These are phyloP conservation scores for Colletotrichum tropicicola DNA, from an alignment of 2,329 filamentous ascomycete species.

Conservation along the genomic window DNA sequence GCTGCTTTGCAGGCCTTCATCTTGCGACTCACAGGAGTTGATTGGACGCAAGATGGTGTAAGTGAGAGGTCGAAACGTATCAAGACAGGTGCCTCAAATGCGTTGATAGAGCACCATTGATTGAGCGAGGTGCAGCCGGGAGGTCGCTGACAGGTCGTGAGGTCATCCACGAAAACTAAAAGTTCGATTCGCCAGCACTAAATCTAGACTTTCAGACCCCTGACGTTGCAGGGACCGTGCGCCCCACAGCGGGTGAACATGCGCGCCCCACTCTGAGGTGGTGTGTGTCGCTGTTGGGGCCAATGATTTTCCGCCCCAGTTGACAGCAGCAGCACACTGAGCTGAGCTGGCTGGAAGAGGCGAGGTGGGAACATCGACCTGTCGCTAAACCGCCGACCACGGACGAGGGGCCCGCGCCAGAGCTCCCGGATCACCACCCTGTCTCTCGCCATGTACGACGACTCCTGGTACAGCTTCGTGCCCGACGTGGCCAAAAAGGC, in stretches of 20 bases:
- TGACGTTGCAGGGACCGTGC: constrained; percentile 22
- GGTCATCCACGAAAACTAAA: constrained; percentile 31
- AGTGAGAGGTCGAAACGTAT: not conserved
- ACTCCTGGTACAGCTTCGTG: constrained; percentile 84
- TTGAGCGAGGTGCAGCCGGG: constrained; percentile 8
- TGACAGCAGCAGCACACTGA: not conserved
- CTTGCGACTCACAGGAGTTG: not conserved
- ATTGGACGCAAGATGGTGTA: not conserved
- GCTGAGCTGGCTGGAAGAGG: constrained; percentile 21
- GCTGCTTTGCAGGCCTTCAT: constrained; percentile 26
- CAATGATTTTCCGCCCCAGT: constrained; percentile 30
- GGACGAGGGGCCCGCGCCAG: not conserved
- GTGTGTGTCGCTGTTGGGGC: constrained; percentile 8
- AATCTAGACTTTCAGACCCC: constrained; percentile 24
- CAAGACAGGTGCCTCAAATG: not conserved
- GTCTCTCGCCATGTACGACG: constrained; percentile 73
- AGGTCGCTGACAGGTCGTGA: constrained; percentile 30
- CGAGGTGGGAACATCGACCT: constrained; percentile 9
- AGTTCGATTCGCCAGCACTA: constrained; percentile 28
- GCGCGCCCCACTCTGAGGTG: not conserved
- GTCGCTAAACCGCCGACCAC: constrained; percentile 8
- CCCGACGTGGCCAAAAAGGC: constrained; percentile 65
- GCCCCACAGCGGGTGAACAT: constrained; percentile 21
- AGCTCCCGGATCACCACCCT: not conserved
- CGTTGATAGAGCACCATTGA: not conserved